Conservation (phyloP, 139 green algal genomes). For the Haematococcus lacustris region DNA sequence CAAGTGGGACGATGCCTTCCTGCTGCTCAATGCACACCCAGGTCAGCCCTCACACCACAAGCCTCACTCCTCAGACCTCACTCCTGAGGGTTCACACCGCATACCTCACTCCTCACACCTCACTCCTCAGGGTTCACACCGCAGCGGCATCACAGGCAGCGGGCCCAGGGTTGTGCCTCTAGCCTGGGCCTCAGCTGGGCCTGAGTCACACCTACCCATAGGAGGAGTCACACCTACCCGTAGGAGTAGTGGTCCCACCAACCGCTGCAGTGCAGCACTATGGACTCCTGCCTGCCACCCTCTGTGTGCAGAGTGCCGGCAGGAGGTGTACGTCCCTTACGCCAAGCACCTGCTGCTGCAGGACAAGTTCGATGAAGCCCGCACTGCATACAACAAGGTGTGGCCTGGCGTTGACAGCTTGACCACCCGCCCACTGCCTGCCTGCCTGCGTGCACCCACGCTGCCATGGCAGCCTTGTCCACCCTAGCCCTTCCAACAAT, state of each 20-base stretch:
- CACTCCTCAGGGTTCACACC: not conserved
- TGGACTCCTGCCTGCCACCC: not conserved
- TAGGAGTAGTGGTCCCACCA: no score
- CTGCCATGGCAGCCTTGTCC: not conserved
- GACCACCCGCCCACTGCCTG: not conserved
- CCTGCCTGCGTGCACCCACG: not conserved
- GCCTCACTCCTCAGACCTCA: not conserved
- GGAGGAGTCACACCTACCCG: no score
- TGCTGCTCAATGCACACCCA: slow-evolving; percentile 49
- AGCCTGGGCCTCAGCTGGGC: no score
- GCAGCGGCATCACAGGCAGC: no score
- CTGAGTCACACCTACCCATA: no score
- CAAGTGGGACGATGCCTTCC: slow-evolving; percentile 65
- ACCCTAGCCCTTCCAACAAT: not conserved
- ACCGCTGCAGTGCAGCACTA: not conserved
- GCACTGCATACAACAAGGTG: slow-evolving; percentile 37
- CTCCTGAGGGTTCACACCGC: not conserved
- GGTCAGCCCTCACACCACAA: not conserved
- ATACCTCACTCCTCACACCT: not conserved
- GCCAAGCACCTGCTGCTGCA: slow-evolving; percentile 51
- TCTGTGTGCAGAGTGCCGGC: slow-evolving; percentile 1
- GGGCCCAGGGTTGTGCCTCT: no score
- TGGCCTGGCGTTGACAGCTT: slow-evolving; percentile 1
- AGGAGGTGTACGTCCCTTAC: slow-evolving; percentile 52
- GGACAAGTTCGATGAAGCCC: slow-evolving; percentile 42